A percentile compares a stretch with the other conserved stretches of the same genome.
Evolutionary conservation across 352 stramenopile genomes (phyloP).

Genomic region (Pythium brassicae): DNA sequence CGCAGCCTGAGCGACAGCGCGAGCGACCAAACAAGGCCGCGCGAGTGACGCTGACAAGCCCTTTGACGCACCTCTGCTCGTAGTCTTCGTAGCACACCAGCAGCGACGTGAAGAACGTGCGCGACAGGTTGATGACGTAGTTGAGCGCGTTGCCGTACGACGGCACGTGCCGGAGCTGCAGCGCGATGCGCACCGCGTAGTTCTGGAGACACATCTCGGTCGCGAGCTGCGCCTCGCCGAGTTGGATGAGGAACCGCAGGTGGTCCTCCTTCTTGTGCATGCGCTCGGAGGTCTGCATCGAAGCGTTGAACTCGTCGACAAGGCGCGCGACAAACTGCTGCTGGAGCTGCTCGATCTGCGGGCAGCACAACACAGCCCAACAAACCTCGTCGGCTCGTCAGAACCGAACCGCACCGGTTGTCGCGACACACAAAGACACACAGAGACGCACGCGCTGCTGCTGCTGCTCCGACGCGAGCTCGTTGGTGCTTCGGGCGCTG

Average conservation of each 20-base stretch:
- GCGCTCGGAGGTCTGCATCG: constrained; percentile 70
- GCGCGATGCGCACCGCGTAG: constrained; percentile 72
- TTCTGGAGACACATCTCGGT: constrained; percentile 83
- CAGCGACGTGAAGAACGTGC: constrained; percentile 83
- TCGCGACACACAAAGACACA: not conserved
- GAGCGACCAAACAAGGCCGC: not conserved
- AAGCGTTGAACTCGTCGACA: constrained; percentile 72
- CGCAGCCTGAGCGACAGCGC: not conserved
- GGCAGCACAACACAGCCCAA: not conserved
- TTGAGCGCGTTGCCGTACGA: constrained; percentile 71
- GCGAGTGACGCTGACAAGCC: no score
- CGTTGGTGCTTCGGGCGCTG: constrained; percentile 32
- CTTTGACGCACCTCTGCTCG: constrained; percentile 52
- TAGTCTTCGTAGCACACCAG: constrained; percentile 83
- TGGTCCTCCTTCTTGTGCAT: constrained; percentile 86
- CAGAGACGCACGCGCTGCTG: constrained; percentile 30
- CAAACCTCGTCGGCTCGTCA: no score
- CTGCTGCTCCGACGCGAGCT: constrained; percentile 33
- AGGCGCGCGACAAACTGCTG: constrained; percentile 52
- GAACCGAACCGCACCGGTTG: no score
- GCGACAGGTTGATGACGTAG: constrained; percentile 80
- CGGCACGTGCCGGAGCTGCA: constrained; percentile 70
- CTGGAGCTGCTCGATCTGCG: constrained; percentile 45
- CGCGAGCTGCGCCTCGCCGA: constrained; percentile 58
- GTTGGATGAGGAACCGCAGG: constrained; percentile 63